These are phyloP conservation scores for Penicillium pulvis DNA, from an alignment of 495 filamentous ascomycete species.

Conservation along the genomic window DNA sequence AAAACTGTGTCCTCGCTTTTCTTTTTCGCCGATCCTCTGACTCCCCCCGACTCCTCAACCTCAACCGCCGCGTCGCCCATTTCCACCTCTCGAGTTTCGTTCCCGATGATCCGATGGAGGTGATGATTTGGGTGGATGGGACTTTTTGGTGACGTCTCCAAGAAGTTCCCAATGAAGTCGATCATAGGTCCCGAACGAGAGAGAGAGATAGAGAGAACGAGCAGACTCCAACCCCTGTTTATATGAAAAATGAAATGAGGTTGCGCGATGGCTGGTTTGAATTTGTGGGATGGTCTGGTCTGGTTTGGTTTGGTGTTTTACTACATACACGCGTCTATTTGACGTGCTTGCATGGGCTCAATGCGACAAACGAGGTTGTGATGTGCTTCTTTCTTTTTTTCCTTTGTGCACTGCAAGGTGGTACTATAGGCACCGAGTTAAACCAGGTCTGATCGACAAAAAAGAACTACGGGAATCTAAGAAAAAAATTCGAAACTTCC, in stretches of 20 bases:
- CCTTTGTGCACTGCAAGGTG: slow-evolving; percentile 16
- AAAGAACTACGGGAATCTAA: slow-evolving; percentile 30
- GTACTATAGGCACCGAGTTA: slow-evolving; percentile 18
- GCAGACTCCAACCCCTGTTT: slow-evolving; percentile 31
- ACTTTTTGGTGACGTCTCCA: slow-evolving; percentile 16
- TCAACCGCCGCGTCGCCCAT: slow-evolving; percentile 30
- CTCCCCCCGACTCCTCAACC: slow-evolving; percentile 26
- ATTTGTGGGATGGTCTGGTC: slow-evolving; percentile 28
- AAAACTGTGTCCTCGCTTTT: slow-evolving; percentile 32
- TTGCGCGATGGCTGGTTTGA: slow-evolving; percentile 34
- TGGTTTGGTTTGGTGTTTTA: slow-evolving; percentile 39
- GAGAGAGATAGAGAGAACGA: slow-evolving; percentile 35
- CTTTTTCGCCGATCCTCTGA: slow-evolving; percentile 31
- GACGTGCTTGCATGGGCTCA: slow-evolving; percentile 36
- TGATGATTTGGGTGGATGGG: slow-evolving; percentile 28
- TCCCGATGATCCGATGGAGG: slow-evolving; percentile 25
- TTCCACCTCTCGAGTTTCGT: slow-evolving; percentile 18
- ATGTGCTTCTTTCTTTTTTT: slow-evolving; percentile 25
- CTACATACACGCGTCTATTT: slow-evolving; percentile 33
- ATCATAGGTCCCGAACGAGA: slow-evolving; percentile 30
- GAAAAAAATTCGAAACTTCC: slow-evolving; percentile 30
- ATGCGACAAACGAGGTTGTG: slow-evolving; percentile 41
- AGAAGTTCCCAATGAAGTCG: slow-evolving; percentile 26
- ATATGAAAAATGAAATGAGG: slow-evolving; percentile 37
- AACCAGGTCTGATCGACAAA: slow-evolving; percentile 25